A percentile compares a stretch with the other conserved stretches of the same genome.
Conservation (phyloP, 306 rosid genomes). For the Vigna trinervia region DNA sequence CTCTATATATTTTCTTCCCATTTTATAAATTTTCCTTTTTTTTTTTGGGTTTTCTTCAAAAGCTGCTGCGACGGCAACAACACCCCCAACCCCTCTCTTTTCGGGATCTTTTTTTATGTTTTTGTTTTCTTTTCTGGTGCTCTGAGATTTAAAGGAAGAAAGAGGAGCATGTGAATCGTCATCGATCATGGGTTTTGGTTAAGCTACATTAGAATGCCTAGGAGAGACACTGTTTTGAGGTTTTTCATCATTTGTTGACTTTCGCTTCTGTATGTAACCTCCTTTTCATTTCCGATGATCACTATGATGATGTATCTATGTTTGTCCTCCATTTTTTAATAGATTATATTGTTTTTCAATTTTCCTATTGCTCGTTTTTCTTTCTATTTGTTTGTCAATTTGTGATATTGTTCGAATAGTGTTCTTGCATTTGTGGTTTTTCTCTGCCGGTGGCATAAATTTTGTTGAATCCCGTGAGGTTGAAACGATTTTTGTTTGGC, state of each 20-base stretch:
- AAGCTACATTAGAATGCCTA: slow-evolving; percentile 31
- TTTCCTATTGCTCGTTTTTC: background rate
- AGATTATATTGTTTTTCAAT: slow-evolving; percentile 32
- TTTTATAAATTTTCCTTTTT: slow-evolving; percentile 35
- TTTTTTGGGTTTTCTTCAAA: slow-evolving; percentile 41
- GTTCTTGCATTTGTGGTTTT: slow-evolving; percentile 12
- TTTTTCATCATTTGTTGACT: slow-evolving; percentile 47
- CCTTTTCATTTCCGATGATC: slow-evolving; percentile 35
- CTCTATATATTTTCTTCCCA: slow-evolving; percentile 33
- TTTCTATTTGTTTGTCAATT: background rate
- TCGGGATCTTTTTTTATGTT: slow-evolving; percentile 6
- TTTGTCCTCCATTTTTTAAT: slow-evolving; percentile 44
- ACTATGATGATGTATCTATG: slow-evolving; percentile 44
- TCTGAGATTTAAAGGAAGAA: slow-evolving; percentile 47
- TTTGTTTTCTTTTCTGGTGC: background rate
- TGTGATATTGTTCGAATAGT: background rate
- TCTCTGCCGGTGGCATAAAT: background rate
- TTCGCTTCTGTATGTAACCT: slow-evolving; percentile 33
- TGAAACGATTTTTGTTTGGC: slow-evolving; percentile 11
- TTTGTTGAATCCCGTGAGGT: slow-evolving; percentile 14
- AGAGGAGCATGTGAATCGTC: slow-evolving; percentile 45
- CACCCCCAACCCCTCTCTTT: background rate
- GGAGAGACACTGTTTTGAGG: slow-evolving; percentile 33
- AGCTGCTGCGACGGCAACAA: slow-evolving; percentile 44
- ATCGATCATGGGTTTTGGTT: slow-evolving; percentile 43